These are phyloP conservation scores for Pterocarpus macrocarpus DNA, from an alignment of 306 rosid species.

Conservation along the genomic window DNA sequence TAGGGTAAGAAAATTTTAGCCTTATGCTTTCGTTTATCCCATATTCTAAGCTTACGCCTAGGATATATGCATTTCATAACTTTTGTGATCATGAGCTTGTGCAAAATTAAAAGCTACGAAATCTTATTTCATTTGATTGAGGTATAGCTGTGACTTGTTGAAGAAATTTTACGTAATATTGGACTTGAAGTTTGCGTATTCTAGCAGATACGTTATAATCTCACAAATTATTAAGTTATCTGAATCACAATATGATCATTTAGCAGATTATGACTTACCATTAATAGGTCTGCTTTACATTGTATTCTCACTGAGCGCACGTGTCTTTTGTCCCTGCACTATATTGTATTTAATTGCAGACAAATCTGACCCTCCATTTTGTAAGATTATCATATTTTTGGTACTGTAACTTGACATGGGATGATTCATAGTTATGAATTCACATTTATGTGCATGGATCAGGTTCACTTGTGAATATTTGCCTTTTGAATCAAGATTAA, in stretches of 20 bases:
- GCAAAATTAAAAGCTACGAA: slow-evolving; percentile 6
- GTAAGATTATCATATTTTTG: slow-evolving; percentile 7
- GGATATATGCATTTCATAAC: neutral
- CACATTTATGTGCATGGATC: neutral
- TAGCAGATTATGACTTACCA: neutral
- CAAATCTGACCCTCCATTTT: neutral
- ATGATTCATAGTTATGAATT: neutral
- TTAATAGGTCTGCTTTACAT: neutral
- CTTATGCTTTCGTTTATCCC: neutral
- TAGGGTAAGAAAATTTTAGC: slow-evolving; percentile 16
- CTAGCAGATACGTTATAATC: neutral
- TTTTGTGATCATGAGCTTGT: neutral
- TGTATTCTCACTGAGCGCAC: neutral
- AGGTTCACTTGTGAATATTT: slow-evolving; percentile 9
- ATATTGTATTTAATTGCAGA: neutral
- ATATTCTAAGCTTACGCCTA: neutral
- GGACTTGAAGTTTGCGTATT: neutral
- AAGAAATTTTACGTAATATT: slow-evolving; percentile 3
- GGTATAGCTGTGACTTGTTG: neutral
- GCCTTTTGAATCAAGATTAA: slow-evolving; percentile 25
- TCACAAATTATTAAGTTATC: neutral
- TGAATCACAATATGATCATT: slow-evolving; percentile 14
- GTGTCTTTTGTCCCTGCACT: neutral
- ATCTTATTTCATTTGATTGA: neutral
- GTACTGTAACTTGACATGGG: neutral